Evolutionary conservation across 768 basidiomycete species (phyloP).

Genomic region (Gloeopeniophorella convolvens): DNA sequence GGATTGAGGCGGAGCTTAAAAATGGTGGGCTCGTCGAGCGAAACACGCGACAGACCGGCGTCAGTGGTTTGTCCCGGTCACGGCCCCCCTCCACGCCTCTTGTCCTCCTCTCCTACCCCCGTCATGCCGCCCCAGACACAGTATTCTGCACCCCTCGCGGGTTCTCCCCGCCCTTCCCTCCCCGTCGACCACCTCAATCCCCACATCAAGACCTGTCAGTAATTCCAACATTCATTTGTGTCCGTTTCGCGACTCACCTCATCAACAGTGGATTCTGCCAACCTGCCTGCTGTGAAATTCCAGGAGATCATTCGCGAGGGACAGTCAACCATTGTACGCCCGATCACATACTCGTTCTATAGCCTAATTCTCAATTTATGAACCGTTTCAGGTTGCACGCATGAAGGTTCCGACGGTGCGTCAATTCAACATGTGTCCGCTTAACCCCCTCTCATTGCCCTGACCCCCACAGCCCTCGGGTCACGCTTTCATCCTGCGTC

Average conservation of each 20-base stretch:
- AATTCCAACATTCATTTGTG: slow-evolving; percentile 18
- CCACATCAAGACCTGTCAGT: slow-evolving; percentile 27
- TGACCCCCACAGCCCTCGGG: slow-evolving; percentile 46
- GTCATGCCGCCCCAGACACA: slow-evolving; percentile 19
- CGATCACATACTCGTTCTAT: slow-evolving; percentile 2
- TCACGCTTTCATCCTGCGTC: slow-evolving; percentile 91
- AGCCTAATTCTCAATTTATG: slow-evolving; percentile 18
- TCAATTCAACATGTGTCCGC: slow-evolving; percentile 1
- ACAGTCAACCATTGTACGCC: slow-evolving; percentile 72
- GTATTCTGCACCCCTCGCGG: slow-evolving; percentile 11
- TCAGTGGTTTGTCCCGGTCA: too few relatives aligned
- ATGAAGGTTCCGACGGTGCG: slow-evolving; percentile 78
- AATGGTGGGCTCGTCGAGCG: too few relatives aligned
- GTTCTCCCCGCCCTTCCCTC: slow-evolving; percentile 19
- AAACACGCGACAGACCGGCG: slow-evolving; percentile 3
- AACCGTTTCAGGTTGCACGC: slow-evolving; percentile 61
- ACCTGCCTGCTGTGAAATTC: slow-evolving; percentile 77
- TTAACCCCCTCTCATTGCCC: slow-evolving; percentile 18
- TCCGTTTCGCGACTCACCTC: slow-evolving; percentile 1
- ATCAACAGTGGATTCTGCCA: slow-evolving; percentile 33
- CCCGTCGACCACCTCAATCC: slow-evolving; percentile 23
- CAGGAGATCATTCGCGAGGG: slow-evolving; percentile 87
- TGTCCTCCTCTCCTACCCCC: neutral
- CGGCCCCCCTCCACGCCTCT: slow-evolving; percentile 1
- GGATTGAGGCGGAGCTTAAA: slow-evolving; percentile 12